Base-by-base conservation (phyloP, 2,329 filamentous ascomycete genomes). In the Penicillium sp. region DNA sequence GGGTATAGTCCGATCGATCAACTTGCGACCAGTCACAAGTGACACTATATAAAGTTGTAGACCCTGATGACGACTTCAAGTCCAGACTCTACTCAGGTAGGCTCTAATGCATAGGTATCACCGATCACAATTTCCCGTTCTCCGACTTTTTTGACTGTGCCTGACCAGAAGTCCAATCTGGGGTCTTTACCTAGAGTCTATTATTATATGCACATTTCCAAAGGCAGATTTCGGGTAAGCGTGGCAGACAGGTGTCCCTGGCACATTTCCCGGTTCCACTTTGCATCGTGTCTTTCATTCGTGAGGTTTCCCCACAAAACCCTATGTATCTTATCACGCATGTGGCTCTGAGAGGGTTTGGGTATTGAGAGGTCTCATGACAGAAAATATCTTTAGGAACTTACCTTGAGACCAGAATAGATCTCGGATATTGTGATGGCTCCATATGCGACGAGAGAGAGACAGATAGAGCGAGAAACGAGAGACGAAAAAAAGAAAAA, bases 271-370 rank as follows among this genome's bases (percentile, higher is more conserved):
- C 16, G 16, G 14, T 46, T 18, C 47, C 26, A 30, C 45, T 41
- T 52, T 41, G 39, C 39, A 41, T 32, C 34, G 35, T 18, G 41
- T 16, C 32, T 57, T 19, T 56, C 39, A 64, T 62, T 64, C 53
- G 61, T 42, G 56, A 58, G 53, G 59, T 63, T 64, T 63, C 59
- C 62, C 61, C 61, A 61, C 61, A 59, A 18, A 40, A 45, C 16
- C 46, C 51, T 52, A 51, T 56, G 48, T 41, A 44, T 48, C 38
- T 57, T 26, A 32, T 43, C 45, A 47, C 11, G 43, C 41, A 23
- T 14, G 27, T 30, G 38, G 35, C 32, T 11, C 23, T 3, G 23
- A 5, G 23, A 23, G 23, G 47, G 8, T 11, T 30, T 30, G 32
- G 26, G 23, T 38, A 26, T 35, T 50, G 46, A 38, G 38, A 34